Evolutionary conservation across 169 alveolate genomes (phyloP).

Genomic region (Blepharisma undulans): DNA sequence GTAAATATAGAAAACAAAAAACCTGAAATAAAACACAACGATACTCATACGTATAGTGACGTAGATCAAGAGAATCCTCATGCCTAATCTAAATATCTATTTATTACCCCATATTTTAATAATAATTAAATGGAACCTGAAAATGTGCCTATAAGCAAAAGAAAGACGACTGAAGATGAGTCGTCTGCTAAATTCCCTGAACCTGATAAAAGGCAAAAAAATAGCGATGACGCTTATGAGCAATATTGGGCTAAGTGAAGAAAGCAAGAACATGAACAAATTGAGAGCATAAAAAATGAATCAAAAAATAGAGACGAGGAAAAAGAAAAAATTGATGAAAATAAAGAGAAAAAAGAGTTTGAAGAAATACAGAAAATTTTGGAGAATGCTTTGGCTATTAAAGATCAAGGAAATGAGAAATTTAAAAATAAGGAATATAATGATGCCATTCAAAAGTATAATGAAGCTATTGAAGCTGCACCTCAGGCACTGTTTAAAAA

Average conservation of each 20-base stretch:
- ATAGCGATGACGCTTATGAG: background rate
- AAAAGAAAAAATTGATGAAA: background rate
- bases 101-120: background rate
- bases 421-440: slow-evolving; percentile 45
- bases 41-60: background rate
- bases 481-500: background rate
- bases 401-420: slow-evolving; percentile 51
- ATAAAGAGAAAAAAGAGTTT: background rate
- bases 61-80: background rate
- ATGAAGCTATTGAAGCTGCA: slow-evolving; percentile 44
- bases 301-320: background rate
- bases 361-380: background rate
- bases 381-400: background rate
- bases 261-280: background rate
- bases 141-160: background rate
- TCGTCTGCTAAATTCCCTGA: background rate
- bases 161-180: background rate
- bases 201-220: background rate
- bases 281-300: background rate
- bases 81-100: background rate
- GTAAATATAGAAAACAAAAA: background rate
- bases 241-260: background rate
- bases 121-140: background rate
- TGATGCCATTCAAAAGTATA: slow-evolving; percentile 43
- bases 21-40: background rate